Conservation (phyloP, 2,329 filamentous ascomycete species). For the Phaeoacremonium minimum region DNA sequence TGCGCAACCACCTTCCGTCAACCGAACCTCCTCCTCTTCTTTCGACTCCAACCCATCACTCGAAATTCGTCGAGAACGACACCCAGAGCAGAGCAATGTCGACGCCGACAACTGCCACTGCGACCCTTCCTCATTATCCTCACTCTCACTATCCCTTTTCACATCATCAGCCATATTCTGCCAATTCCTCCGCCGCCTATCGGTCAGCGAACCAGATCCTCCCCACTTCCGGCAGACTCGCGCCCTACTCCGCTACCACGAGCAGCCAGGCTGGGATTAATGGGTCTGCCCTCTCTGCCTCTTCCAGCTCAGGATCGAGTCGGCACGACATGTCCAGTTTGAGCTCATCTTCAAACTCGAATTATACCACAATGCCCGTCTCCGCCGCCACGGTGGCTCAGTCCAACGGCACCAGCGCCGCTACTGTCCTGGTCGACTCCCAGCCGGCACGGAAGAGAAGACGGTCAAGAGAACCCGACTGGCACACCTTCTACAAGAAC, state of each 20-base stretch:
- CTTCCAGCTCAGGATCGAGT: too few relatives aligned
- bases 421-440: constrained; percentile 8
- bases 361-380: constrained; percentile 31
- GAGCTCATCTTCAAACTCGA: too few relatives aligned
- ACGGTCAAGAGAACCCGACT: constrained; percentile 65
- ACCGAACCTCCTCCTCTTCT: too few relatives aligned
- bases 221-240: constrained; percentile 32
- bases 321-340: too few relatives aligned
- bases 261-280: constrained; percentile 23
- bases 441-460: constrained; percentile 43
- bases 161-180: constrained; percentile 45
- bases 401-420: too few relatives aligned
- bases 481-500: constrained; percentile 78
- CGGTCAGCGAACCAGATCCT: constrained; percentile 29
- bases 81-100: constrained; percentile 55
- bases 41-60: too few relatives aligned
- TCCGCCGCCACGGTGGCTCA: constrained; percentile 18
- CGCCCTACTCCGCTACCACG: constrained; percentile 22
- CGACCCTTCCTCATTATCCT: constrained; percentile 66
- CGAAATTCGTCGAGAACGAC: too few relatives aligned
- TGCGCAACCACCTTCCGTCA: too few relatives aligned
- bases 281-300: constrained; percentile 28
- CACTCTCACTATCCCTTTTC: constrained; percentile 61
- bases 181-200: constrained; percentile 33
- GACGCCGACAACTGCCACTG: constrained; percentile 74